These are phyloP conservation scores for Mentha longifolia DNA, from an alignment of 257 asterid species.

Conservation along the genomic window DNA sequence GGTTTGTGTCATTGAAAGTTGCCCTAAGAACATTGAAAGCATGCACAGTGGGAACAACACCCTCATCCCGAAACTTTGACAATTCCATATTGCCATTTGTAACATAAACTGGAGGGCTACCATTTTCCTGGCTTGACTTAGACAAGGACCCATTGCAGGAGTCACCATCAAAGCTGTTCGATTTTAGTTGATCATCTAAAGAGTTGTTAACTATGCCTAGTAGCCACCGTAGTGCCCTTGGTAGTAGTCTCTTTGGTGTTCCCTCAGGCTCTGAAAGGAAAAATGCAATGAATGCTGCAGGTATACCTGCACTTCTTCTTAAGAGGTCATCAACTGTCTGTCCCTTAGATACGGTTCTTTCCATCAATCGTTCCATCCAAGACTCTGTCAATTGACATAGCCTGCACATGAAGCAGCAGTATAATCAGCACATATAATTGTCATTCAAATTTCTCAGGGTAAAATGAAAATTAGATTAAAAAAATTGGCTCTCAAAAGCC, in stretches of 20 bases:
- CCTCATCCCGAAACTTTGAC: conserved; percentile 88
- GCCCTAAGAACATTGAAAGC: conserved; percentile 92
- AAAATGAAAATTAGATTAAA: conserved; percentile 13
- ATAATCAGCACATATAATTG: conserved; percentile 32
- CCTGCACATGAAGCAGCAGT: conserved; percentile 53
- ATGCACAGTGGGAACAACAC: conserved; percentile 94
- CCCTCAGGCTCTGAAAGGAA: conserved; percentile 98
- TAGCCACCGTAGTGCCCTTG: conserved; percentile 89
- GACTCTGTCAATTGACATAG: conserved; percentile 83
- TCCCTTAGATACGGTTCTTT: conserved; percentile 83
- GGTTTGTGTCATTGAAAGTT: conserved; percentile 90
- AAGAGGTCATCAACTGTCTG: conserved; percentile 96
- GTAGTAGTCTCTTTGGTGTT: conserved; percentile 88
- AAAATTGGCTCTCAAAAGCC: background rate
- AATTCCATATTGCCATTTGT: conserved; percentile 46
- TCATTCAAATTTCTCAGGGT: conserved; percentile 17
- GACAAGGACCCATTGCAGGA: conserved; percentile 35
- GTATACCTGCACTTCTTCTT: conserved; percentile 99
- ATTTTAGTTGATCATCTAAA: conserved; percentile 48
- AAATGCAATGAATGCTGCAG: conserved; percentile 95
- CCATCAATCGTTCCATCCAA: conserved; percentile 98
- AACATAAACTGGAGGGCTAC: conserved; percentile 35
- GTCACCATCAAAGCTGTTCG: conserved; percentile 36
- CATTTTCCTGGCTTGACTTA: conserved; percentile 34
- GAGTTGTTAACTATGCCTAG: conserved; percentile 64